Base-by-base conservation (phyloP, 768 basidiomycete species). In the Termitomyces sp. region DNA sequence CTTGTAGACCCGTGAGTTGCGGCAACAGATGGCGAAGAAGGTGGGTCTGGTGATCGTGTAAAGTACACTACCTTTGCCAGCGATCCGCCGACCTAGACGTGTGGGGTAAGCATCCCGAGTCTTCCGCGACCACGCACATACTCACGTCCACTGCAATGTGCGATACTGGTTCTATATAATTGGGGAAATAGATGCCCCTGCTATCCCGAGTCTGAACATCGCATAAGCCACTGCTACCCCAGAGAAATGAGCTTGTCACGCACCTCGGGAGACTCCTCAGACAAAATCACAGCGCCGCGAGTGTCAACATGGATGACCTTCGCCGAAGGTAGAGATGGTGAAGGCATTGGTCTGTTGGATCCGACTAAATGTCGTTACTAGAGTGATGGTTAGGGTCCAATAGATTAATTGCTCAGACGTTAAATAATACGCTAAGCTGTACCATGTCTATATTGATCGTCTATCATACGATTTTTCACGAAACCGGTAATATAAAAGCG, bases 11-110 rank as follows among this genome's bases (percentile, higher is more conserved):
- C 87, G 22, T 72, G 73, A 13, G 87, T 86, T 0, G 88, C 85
- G 58, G 70, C 76, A 44, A 86, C 68, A 13, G 88, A 86, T 7
- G 92, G 89, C 7, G 92, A 89, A 33, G 85, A 78, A n/a, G 89
- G 88, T 3, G 89, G 89, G 57, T 91, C 88, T 4, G 91, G 87
- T 8, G 95, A 94, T 51, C 97, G 89, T 47, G 96, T 98, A 73
- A 98, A 98, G 76, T 98, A 99, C 65, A 97, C 93, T 54, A 99
- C 92, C 73, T 99, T 99, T 61, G 95, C 96, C 15, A 99, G 77
- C 13, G 95, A 97, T 45, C 97, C 97, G 30, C 97, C 97, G 69
- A 98, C 89, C 95, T 98, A 73, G 45, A 60, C 34, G 31, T 34
- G 22, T 54, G 31, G 49, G 39, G 67, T 60, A 55, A 67, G 48